Evolutionary conservation across 108 stramenopile species (phyloP).

Genomic region (Cyclotella atomus): DNA sequence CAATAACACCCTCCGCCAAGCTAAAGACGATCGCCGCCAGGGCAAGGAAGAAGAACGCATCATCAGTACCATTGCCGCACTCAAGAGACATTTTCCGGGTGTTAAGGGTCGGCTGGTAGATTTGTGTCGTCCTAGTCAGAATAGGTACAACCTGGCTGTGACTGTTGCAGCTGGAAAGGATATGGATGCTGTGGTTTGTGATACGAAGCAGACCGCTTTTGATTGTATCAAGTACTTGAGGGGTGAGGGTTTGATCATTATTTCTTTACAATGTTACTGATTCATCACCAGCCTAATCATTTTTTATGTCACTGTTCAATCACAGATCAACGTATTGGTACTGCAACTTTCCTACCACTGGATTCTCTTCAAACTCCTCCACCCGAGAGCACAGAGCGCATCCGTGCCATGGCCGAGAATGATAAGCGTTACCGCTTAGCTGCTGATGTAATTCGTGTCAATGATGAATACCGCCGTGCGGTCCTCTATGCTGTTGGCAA

Average conservation of each 20-base stretch:
- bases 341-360: slow-evolving; percentile 95
- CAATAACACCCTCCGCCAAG: slow-evolving; percentile 80
- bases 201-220: slow-evolving; percentile 86
- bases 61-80: slow-evolving; percentile 70
- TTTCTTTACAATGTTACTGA: neutral
- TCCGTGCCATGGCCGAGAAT: slow-evolving; percentile 83
- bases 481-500: slow-evolving; percentile 95
- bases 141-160: slow-evolving; percentile 92
- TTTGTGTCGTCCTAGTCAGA: slow-evolving; percentile 93
- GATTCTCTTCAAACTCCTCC: slow-evolving; percentile 85
- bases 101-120: slow-evolving; percentile 95
- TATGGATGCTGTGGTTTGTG: slow-evolving; percentile 81
- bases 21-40: slow-evolving; percentile 78
- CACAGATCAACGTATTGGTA: slow-evolving; percentile 92
- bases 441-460: slow-evolving; percentile 90
- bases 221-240: slow-evolving; percentile 96
- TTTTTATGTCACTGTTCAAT: too few species aligned
- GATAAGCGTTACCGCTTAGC: slow-evolving; percentile 84
- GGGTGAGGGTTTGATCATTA: slow-evolving; percentile 11
- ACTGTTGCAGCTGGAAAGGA: slow-evolving; percentile 97
- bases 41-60: slow-evolving; percentile 88
- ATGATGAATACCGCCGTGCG: slow-evolving; percentile 77
- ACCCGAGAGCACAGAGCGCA: slow-evolving; percentile 79
- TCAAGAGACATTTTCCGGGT: slow-evolving; percentile 91
- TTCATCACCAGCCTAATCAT: too few species aligned